Evolutionary conservation across 1,284 basidiomycete species (phyloP), one percentile per base, ranked within the genome.

Genomic region (Sporisorium reilianum): DNA sequence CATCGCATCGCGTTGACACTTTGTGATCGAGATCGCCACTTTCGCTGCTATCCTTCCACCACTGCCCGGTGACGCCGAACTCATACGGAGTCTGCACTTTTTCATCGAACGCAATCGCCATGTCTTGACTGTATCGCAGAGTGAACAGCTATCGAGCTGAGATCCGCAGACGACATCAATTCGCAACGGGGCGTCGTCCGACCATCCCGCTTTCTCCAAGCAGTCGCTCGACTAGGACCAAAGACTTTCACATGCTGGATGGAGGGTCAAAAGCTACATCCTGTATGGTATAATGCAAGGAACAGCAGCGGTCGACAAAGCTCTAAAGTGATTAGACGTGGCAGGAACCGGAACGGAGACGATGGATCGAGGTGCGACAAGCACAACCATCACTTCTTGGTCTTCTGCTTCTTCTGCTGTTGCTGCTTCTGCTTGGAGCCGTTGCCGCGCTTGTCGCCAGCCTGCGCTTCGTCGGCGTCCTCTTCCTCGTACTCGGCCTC

Each of bases 401-500:
- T 73, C 70, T 73, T 73, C 30, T 73, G 70, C 61, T 73, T 66
- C 57, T 73, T 73, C 44, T 53, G 51, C 34, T 72, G 50, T 38
- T 34, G 50, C 42, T 69, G 58, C 61, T 67, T 55, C 50, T 64
- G 64, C 56, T 65, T 51, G 38, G 42, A 53, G 26, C 57, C 62
- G 25, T 74, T 64, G 40, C 58, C 55, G 18, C 58, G 61, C 58
- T 68, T 68, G 50, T 59, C 59, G 18, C 65, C 65, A 20, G 64
- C 49, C 20, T 60, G 57, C 8, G 60, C 25, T 4, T 67, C 68
- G 1, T 71, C 60, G 2, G 36, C 66, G 8, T 49, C 61, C 11
- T 52, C 57, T 0, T 45, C 51, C 3, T 61, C 38, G 42, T 64
- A 38, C 10, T 51, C 52, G n/a, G 40, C 53, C 41, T 45, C 53